Evolutionary conservation across 257 asterid species (phyloP), one percentile per base, ranked within the genome.

Genomic region (Vinca minor): DNA sequence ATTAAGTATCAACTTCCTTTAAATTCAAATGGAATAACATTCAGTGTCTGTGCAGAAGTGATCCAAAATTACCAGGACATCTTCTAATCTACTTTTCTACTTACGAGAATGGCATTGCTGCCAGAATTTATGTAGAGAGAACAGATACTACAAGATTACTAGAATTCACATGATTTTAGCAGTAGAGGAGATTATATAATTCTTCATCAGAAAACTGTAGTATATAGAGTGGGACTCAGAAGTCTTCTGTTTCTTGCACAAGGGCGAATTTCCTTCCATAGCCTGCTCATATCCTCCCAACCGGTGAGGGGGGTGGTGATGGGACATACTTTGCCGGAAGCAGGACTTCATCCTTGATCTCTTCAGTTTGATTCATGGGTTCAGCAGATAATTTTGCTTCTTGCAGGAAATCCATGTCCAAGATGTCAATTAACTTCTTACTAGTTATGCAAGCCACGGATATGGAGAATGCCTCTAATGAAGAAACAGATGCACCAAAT

Each of bases 271-370:
- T 8, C 63, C 61, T 25, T 48, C 31, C 45, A 26, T 46, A 20
- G 49, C 39, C n/a, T 23, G 42, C 60, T 76, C 71, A 92, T 67
- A 86, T 87, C 82, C 98, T 86, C 66, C 91, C 98, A 21, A 77
- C 96, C 0, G 98, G 98, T 39, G 98, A 92, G 25, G 83, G 70
- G 4, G 96, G 98, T 17, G 96, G 96, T 62, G 81, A 82, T 6
- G 95, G 62, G 25, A 78, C 69, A 71, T 77, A 88, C 69, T 77
- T 82, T 55, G 80, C 82, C 50, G 94, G 89, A 39, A 65, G 28
- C 73, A 77, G 80, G 63, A 77, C 78, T 52, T 71, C 31, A 2
- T 64, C 65, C 71, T 71, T 81, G 64, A 20, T 62, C 54, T 17
- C 54, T 48, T 64, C 79, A 54, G 62, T 39, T 73, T 62, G 77